Evolutionary conservation across 148 eudicot species (phyloP).

Genomic region (Agrostemma githago): DNA sequence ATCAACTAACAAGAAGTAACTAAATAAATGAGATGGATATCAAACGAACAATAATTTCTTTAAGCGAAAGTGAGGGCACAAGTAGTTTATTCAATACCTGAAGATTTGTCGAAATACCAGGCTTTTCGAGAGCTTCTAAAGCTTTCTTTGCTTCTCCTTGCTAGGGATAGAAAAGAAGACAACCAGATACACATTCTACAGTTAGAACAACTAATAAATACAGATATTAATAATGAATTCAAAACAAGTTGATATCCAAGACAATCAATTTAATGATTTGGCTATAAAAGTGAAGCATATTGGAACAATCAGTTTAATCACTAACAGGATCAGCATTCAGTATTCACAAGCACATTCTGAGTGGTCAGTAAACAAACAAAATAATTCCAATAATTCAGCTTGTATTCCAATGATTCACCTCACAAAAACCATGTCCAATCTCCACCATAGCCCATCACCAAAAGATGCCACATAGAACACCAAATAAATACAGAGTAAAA

Average conservation of each 20-base stretch:
- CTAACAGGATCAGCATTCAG: neutral
- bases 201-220: neutral
- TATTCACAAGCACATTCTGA: neutral
- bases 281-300: neutral
- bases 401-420: no score
- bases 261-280: neutral
- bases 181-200: constrained; percentile 4
- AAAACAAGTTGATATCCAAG: neutral
- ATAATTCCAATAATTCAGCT: neutral
- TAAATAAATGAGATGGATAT: neutral
- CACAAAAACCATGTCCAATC: no score
- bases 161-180: constrained; percentile 31
- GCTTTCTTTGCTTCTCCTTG: constrained; percentile 99
- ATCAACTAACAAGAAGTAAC: neutral
- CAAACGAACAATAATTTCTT: neutral
- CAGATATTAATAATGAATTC: neutral
- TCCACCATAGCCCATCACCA: no score
- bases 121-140: constrained; percentile 82
- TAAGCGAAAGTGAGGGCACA: neutral
- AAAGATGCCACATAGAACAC: no score
- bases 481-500: no score
- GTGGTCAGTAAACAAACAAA: neutral
- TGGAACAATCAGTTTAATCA: neutral
- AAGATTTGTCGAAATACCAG: constrained; percentile 66
- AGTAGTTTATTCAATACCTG: constrained; percentile 50